Evolutionary conservation across 169 alveolate species (phyloP).

Genomic region (Plasmodium ovale): DNA sequence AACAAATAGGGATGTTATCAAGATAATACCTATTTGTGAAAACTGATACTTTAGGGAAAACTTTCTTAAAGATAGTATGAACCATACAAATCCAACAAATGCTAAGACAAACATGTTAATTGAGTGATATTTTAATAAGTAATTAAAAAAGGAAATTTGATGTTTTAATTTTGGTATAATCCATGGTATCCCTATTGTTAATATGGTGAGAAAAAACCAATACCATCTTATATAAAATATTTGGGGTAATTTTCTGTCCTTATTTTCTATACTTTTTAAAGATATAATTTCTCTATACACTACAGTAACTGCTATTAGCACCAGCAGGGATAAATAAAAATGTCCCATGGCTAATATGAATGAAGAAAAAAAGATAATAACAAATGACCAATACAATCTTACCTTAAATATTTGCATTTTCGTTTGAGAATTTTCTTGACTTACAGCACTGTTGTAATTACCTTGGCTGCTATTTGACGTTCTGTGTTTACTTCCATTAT

Average conservation of each 20-base stretch:
- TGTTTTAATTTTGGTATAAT: constrained; percentile 82
- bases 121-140: constrained; percentile 90
- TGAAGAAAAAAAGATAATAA: constrained; percentile 83
- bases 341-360: constrained; percentile 92
- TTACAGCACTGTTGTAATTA: not conserved
- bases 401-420: constrained; percentile 34
- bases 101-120: constrained; percentile 89
- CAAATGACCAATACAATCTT: constrained; percentile 87
- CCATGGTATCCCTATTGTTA: constrained; percentile 84
- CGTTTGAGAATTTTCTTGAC: not conserved
- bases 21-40: constrained; percentile 91
- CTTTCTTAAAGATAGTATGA: constrained; percentile 92
- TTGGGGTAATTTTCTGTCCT: constrained; percentile 61
- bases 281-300: constrained; percentile 80
- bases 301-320: constrained; percentile 79
- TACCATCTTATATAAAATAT: constrained; percentile 67
- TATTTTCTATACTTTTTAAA: constrained; percentile 65
- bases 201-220: constrained; percentile 74
- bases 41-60: constrained; percentile 94
- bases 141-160: constrained; percentile 67
- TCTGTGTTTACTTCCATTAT: not conserved
- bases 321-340: constrained; percentile 90
- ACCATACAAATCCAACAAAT: constrained; percentile 93
- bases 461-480: not conserved
- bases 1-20: constrained; percentile 81